Evolutionary conservation across 2,329 filamentous ascomycete species (phyloP), one percentile per base, ranked within the genome.

Genomic region (Epichloe typhina): DNA sequence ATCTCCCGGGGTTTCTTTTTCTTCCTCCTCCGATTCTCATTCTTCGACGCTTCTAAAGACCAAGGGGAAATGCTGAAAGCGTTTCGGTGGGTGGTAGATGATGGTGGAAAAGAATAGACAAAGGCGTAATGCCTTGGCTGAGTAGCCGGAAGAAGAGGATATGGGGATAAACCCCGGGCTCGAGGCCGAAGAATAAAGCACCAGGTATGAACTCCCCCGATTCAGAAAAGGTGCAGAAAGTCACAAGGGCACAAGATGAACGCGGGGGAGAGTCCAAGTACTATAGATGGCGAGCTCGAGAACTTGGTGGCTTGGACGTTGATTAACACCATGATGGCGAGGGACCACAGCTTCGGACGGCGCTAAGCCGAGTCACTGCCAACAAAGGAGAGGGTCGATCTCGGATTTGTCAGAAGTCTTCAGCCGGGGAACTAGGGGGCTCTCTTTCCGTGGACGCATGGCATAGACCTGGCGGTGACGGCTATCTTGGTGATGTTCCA

Each of bases 281-380:
- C n/a, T 19, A 13, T 41, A 9, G 17, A 41, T n/a, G 37, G 37
- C n/a, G 37, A 37, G 36, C 19, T 46, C 8, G 8, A 49, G 23
- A 15, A 35, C 21, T 35, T 12, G 15, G 13, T 23, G 9, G 38
- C 31, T 36, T 36, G 11, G 39, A 43, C 38, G 19, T 17, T n/a
- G 33, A 47, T 23, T 38, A 4, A 47, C 17, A 15, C 17, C 15
- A 37, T 21, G 43, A 12, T 36, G 19, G n/a, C 45, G 8, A 44
- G 42, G 23, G 23, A 31, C 36, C 46, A 21, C 36, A 31, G n/a
- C 13, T 5, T 40, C 55, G 54, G 40, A 53, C 42, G 37, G 46
- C 49, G 37, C 21, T 33, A n/a, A 54, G 49, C 52, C 56, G 54
- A 50, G 36, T 47, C 38, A 46, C 19, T 43, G 51, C 43, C 47